A percentile compares a stretch with the other conserved stretches of the same genome.
phyloP scores from a whole-genome alignment of 495 filamentous ascomycete species.

The Annulohypoxylon stygium region DNA sequence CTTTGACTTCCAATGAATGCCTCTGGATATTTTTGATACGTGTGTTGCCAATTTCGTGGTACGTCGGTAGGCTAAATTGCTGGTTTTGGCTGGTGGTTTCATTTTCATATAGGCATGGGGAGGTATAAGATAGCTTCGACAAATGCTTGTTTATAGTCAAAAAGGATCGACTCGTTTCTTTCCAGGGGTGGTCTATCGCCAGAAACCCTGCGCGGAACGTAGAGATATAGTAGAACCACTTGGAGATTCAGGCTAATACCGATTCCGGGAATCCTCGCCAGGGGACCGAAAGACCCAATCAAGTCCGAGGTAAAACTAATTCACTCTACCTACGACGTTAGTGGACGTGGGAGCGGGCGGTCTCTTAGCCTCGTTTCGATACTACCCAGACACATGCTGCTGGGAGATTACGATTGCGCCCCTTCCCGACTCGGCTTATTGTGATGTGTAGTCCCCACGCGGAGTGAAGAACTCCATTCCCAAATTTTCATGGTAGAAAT shows the following conservation, averaged over 20 bases:
- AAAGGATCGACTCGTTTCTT: constrained; percentile 18
- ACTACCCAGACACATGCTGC: constrained; percentile 40
- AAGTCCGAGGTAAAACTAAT: constrained; percentile 43
- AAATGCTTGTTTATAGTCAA: constrained; percentile 12
- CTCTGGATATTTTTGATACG: not conserved
- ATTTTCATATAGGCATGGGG: constrained; percentile 26
- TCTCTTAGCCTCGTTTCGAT: constrained; percentile 34
- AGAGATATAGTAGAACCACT: constrained; percentile 18
- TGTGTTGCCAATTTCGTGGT: not conserved
- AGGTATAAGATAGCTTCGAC: constrained; percentile 17
- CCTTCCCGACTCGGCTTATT: constrained; percentile 32
- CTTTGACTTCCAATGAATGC: not conserved
- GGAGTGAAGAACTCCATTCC: constrained; percentile 46
- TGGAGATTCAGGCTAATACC: constrained; percentile 43
- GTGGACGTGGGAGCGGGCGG: constrained; percentile 17
- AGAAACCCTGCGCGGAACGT: constrained; percentile 42
- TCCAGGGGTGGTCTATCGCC: constrained; percentile 25
- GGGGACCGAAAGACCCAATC: constrained; percentile 38
- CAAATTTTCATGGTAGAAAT: constrained; percentile 20
- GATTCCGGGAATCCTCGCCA: constrained; percentile 40
- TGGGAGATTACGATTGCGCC: constrained; percentile 29
- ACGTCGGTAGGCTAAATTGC: constrained; percentile 37
- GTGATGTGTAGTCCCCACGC: constrained; percentile 30
- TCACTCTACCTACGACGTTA: constrained; percentile 30
- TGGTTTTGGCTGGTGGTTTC: constrained; percentile 26